A percentile compares a stretch with the other conserved stretches of the same genome.
Evolutionary conservation across 176 grass and related monocot genomes (phyloP).

Genomic region (Neostapfia colusana): DNA sequence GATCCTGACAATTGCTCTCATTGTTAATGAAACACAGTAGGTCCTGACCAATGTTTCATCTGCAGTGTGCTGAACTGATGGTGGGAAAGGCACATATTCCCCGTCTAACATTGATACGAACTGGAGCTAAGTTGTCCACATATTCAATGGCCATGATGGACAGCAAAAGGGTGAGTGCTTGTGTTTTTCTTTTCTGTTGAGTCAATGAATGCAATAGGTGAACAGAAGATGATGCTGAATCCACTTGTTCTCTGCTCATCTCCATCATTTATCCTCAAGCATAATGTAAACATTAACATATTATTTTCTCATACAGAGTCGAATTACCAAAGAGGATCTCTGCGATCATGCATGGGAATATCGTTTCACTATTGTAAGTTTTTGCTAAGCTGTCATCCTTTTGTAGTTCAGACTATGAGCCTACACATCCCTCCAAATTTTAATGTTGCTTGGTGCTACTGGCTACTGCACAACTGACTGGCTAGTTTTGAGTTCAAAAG

Average conservation of each 20-base stretch:
- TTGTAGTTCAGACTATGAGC: conserved; percentile 17
- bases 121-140: conserved; percentile 61
- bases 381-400: background rate
- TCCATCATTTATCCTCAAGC: conserved; percentile 30
- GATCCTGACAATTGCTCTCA: background rate
- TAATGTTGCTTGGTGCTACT: conserved; percentile 30
- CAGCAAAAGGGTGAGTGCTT: conserved; percentile 68
- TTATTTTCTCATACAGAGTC: conserved; percentile 54
- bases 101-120: conserved; percentile 46
- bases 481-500: conserved; percentile 54
- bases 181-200: conserved; percentile 19
- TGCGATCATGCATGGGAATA: conserved; percentile 88
- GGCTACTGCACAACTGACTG: conserved; percentile 19
- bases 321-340: conserved; percentile 83
- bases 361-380: conserved; percentile 75
- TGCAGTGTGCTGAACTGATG: conserved; percentile 66
- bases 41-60: conserved; percentile 39
- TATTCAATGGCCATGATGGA: conserved; percentile 86
- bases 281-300: conserved; percentile 23
- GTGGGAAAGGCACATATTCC: conserved; percentile 79
- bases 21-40: conserved; percentile 22
- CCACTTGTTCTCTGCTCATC: background rate
- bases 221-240: background rate
- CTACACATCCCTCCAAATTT: background rate
- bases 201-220: conserved; percentile 8